A percentile compares a stretch with the other conserved stretches of the same genome.
phyloP scores from a whole-genome alignment of 2,329 filamentous ascomycete species.

The Exophiala phaeomuriformis region DNA sequence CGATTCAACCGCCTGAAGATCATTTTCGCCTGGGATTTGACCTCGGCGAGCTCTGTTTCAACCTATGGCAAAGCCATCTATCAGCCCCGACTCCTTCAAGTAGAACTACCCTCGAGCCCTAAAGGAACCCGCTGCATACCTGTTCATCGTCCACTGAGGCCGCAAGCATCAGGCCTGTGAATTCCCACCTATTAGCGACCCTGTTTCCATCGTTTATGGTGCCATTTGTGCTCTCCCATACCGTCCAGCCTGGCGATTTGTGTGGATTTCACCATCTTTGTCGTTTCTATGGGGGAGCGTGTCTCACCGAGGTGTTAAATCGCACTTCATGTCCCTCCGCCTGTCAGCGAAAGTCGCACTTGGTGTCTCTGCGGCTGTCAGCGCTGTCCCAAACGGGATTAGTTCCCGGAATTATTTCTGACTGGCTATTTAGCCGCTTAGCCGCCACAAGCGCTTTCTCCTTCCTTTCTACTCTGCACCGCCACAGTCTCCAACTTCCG shows the following conservation, averaged over 20 bases:
- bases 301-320: too few species aligned
- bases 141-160: slow-evolving; percentile 90
- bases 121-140: slow-evolving; percentile 37
- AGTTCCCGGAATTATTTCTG: background rate
- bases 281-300: background rate
- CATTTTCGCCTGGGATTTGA: slow-evolving; percentile 85
- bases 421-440: background rate
- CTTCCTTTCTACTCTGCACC: background rate
- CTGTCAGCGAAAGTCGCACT: too few species aligned
- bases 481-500: too few species aligned
- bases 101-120: background rate
- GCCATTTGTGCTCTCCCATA: slow-evolving; percentile 33
- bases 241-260: slow-evolving; percentile 70
- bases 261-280: slow-evolving; percentile 1
- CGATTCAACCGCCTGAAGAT: slow-evolving; percentile 81
- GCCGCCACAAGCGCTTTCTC: background rate
- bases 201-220: background rate
- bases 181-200: slow-evolving; percentile 8
- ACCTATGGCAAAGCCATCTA: slow-evolving; percentile 39
- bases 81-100: background rate
- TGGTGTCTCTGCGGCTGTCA: too few species aligned
- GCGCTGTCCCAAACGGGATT: too few species aligned
- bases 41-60: slow-evolving; percentile 70
- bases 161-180: slow-evolving; percentile 79
- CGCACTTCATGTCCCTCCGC: too few species aligned